Conservation (phyloP, 2,329 filamentous ascomycete species). For the Thelonectria olida region DNA sequence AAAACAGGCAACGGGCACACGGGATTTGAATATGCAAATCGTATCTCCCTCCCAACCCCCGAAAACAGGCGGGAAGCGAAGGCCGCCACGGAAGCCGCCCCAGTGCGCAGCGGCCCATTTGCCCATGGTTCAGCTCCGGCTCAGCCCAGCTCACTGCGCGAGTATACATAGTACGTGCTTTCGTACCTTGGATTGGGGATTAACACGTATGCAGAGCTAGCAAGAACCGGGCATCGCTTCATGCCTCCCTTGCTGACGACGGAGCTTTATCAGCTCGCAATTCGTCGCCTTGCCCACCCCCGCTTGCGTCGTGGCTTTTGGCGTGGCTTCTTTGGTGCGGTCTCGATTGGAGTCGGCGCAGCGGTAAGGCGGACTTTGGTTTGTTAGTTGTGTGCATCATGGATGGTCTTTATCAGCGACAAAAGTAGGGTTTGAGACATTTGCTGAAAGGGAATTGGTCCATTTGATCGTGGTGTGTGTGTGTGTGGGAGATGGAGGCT, state of each 20-base stretch:
- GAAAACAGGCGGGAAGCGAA: background rate
- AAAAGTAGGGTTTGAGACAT: background rate
- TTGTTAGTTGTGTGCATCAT: no score
- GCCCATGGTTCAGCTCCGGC: background rate
- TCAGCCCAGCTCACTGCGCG: background rate
- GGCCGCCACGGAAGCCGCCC: background rate
- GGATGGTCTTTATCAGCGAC: no score
- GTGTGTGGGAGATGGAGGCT: no score
- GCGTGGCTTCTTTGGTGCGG: background rate
- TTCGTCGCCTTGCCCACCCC: background rate
- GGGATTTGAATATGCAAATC: background rate
- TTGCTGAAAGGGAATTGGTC: background rate
- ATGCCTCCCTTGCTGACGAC: background rate
- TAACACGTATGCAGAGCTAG: background rate
- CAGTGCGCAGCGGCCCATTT: no score
- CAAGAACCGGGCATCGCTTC: background rate
- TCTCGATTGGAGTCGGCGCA: background rate
- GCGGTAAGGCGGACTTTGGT: background rate
- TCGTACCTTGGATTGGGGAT: background rate
- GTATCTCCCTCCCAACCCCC: background rate
- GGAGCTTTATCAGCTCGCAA: background rate
- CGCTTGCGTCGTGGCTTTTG: no score
- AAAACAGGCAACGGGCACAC: background rate
- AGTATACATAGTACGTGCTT: no score
- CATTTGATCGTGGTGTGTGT: no score